Base-by-base conservation (phyloP, 495 filamentous ascomycete species). In the Penicillium angulare region DNA sequence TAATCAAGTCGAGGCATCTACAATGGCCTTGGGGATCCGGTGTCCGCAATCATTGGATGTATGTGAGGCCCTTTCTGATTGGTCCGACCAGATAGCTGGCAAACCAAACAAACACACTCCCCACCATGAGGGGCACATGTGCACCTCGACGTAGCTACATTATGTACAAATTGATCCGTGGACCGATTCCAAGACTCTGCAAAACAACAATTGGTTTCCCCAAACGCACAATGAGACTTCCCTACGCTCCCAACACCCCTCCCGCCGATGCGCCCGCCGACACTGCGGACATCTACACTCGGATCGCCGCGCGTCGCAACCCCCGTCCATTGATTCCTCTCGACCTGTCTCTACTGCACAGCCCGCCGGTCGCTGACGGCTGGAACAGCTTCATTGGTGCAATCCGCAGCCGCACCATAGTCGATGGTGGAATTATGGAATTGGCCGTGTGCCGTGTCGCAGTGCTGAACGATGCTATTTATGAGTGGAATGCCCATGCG, bases 401-500 rank as follows among this genome's bases (percentile, higher is more conserved):
- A 26, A 75, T 91, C 27, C 81, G 87, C 52, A 32, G 77, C 79
- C 47, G 86, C 83, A 72, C 65, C 82, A 5, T 85, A 75, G 49
- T 87, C 85, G 51, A 84, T 77, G 49, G 71, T 79, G 49, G 85
- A 85, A 9, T 71, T 10, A 58, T 68, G 5, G 62, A 71, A 35
- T 38, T 71, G n/a, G 65, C 64, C 6, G 58, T 69, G 13, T 67
- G 60, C 53, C 78, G 88, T 18, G 87, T 92, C 0, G 88, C 88
- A 0, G 82, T 86, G 10, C 76, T 87, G 33, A 92, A 89, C 52
- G 47, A 73, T 3, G 89, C 88, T 0, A 82, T 82, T 65, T 91
- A 89, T 66, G 88, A 93, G 66, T 93, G 87, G 89, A 81, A 69
- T 31, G 83, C 87, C 35, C 89, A 93, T 56, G 80, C 81, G 16